phyloP scores from a whole-genome alignment of 371 early-diverging fungal genomes.

The Mucor saturninus region DNA sequence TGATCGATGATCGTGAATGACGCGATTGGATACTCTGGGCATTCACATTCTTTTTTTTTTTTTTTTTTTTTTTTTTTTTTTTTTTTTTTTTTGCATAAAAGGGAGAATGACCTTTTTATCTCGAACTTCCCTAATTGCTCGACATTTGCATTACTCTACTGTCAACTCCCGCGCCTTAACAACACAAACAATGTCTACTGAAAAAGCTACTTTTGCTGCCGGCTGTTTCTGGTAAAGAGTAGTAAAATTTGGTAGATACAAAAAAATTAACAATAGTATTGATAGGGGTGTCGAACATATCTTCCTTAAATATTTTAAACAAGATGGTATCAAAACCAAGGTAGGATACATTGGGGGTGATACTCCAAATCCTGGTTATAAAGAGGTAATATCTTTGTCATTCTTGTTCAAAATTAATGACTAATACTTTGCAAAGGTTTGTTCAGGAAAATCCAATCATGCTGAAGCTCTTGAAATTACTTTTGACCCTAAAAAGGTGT shows the following conservation, averaged over 20 bases:
- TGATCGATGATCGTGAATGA: too few relatives aligned
- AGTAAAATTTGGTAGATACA: not conserved
- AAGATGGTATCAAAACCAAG: conserved; percentile 57
- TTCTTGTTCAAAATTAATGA: not conserved
- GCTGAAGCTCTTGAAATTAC: conserved; percentile 85
- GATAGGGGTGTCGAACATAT: conserved; percentile 88
- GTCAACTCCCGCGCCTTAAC: not conserved
- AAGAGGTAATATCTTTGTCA: conserved; percentile 44
- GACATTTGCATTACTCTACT: conserved; percentile 6
- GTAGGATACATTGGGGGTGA: conserved; percentile 90
- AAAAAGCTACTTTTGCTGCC: conserved; percentile 48
- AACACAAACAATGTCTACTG: conserved; percentile 12
- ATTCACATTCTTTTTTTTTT: not conserved
- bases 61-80: not conserved
- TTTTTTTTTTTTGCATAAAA: not conserved
- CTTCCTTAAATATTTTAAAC: conserved; percentile 64
- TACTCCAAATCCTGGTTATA: conserved; percentile 60
- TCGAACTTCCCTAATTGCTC: conserved; percentile 13
- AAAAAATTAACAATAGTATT: not conserved
- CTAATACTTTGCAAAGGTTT: conserved; percentile 48
- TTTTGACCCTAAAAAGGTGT: conserved; percentile 72
- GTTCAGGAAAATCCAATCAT: conserved; percentile 76
- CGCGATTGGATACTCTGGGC: too few relatives aligned
- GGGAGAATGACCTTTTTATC: conserved; percentile 11
- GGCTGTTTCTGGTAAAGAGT: conserved; percentile 47